These are phyloP conservation scores for Chlamydomonas urium DNA, from an alignment of 139 green algal genomes.

Conservation along the genomic window DNA sequence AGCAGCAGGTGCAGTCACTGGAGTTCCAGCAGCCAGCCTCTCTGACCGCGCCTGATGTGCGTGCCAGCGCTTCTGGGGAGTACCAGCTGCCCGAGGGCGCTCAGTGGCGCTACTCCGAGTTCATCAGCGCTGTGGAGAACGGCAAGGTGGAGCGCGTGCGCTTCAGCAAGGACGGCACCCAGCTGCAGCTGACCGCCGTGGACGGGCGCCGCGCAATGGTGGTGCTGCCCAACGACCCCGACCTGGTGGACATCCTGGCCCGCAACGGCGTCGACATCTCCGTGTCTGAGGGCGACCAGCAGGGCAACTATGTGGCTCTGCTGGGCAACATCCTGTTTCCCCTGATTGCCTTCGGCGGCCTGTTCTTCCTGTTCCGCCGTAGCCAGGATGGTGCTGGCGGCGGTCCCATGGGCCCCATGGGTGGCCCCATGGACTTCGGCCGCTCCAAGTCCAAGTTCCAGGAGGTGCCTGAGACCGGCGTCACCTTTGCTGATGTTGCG, in stretches of 20 bases:
- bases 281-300: conserved; percentile 71
- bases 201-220: conserved; percentile 73
- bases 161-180: conserved; percentile 94
- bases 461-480: conserved; percentile 96
- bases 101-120: conserved; percentile 91
- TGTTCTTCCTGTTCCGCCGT: conserved; percentile 97
- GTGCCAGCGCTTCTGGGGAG: conserved; percentile 19
- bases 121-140: conserved; percentile 87
- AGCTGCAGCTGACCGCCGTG: conserved; percentile 76
- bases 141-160: conserved; percentile 97
- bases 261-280: conserved; percentile 80
- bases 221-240: conserved; percentile 79
- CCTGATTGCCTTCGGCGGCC: conserved; percentile 93
- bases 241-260: conserved; percentile 79
- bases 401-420: conserved; percentile 45
- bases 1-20: neutral
- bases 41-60: conserved; percentile 36
- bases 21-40: conserved; percentile 32
- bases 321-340: conserved; percentile 99
- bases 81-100: conserved; percentile 85
- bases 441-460: conserved; percentile 98
- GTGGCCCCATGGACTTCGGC: conserved; percentile 98
- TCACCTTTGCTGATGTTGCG: conserved; percentile 96
- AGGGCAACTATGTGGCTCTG: conserved; percentile 90
- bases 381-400: conserved; percentile 28